Base-by-base conservation (phyloP, 495 filamentous ascomycete genomes). In the Aspergillus campestris region DNA sequence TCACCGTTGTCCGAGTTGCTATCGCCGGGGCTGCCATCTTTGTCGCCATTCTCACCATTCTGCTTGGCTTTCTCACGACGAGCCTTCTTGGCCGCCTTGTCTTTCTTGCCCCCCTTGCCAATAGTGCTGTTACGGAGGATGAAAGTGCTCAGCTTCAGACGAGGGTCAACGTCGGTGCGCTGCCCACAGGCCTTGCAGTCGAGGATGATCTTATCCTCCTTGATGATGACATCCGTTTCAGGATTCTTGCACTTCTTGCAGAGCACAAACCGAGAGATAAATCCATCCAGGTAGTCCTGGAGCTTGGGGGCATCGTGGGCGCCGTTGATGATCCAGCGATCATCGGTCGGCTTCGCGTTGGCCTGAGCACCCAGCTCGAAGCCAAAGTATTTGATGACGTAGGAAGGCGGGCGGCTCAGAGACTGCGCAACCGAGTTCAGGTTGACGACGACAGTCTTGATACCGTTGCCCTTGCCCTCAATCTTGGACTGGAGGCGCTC, bases 161-260 rank as follows among this genome's bases (percentile, higher is more conserved):
- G 90, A 48, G 85, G 75, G 60, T 97, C 91, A 40, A 94, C 90
- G 43, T 91, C 80, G 43, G 84, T 82, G 57, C 85, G 89, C 66
- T 95, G 85, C 59, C 92, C 92, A 60, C 92, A 98, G 46, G 92
- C 92, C 73, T 98, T 98, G 84, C 92, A 98, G 71, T 98, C 92
- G 55, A 96, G 80, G 43, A 82, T 58, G 60, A 98, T 98, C 56
- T 74, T 77, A 34, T 85, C 90, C 50, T 95, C 87, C 69, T 94
- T 95, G 77, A 94, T 87, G 57, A 83, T 76, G 59, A 95, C 86
- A 48, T 89, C 91, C 52, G 92, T 98, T 73, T 98, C 92, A 28
- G 92, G 92, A 65, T 98, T 98, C 81, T 95, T 95, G 83, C 92
- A 98, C 67, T 92, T 89, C 78, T 92, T 91, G 85, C 92, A 98